Percentiles rank a stretch among this genome's conserved stretches.
phyloP scores from a whole-genome alignment of 2,329 filamentous ascomycete species.

The Plenodomus tracheiphilus region DNA sequence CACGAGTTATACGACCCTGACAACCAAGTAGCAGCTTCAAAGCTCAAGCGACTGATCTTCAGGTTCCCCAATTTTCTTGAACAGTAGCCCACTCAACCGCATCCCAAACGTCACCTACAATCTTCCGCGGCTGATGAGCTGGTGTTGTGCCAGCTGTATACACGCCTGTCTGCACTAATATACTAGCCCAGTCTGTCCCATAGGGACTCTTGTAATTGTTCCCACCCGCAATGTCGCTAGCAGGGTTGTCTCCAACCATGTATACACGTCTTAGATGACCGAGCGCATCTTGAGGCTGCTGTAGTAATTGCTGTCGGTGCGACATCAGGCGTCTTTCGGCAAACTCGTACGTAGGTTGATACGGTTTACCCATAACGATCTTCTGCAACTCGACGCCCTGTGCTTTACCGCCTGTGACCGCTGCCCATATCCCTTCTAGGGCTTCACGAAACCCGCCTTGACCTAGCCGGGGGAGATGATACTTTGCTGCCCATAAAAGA shows the following conservation, averaged over 20 bases:
- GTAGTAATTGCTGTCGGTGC: slow-evolving; percentile 59
- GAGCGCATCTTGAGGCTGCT: slow-evolving; percentile 23
- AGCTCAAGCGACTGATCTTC: neutral
- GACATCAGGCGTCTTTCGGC: slow-evolving; percentile 73
- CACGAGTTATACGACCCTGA: neutral
- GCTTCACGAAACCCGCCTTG: slow-evolving; percentile 89
- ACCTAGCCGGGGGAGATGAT: slow-evolving; percentile 83
- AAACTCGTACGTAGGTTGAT: slow-evolving; percentile 75
- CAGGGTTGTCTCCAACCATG: slow-evolving; percentile 80
- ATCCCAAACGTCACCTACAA: slow-evolving; percentile 74
- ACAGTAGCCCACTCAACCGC: slow-evolving; percentile 78
- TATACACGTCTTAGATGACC: slow-evolving; percentile 73
- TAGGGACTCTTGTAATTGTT: slow-evolving; percentile 71
- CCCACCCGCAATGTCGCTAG: slow-evolving; percentile 86
- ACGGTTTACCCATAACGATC: slow-evolving; percentile 82
- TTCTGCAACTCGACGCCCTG: slow-evolving; percentile 62
- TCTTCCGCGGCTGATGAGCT: slow-evolving; percentile 63
- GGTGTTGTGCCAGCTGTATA: slow-evolving; percentile 63
- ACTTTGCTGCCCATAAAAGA: slow-evolving; percentile 82
- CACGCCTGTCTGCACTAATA: slow-evolving; percentile 81
- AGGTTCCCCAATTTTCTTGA: slow-evolving; percentile 48
- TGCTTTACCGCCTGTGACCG: slow-evolving; percentile 63
- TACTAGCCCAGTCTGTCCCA: slow-evolving; percentile 74
- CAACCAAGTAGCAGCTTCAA: neutral
- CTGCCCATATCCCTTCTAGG: slow-evolving; percentile 76